These are phyloP conservation scores for Tolypocladium cylindrosporum DNA, from an alignment of 2,329 filamentous ascomycete genomes.

Conservation along the genomic window DNA sequence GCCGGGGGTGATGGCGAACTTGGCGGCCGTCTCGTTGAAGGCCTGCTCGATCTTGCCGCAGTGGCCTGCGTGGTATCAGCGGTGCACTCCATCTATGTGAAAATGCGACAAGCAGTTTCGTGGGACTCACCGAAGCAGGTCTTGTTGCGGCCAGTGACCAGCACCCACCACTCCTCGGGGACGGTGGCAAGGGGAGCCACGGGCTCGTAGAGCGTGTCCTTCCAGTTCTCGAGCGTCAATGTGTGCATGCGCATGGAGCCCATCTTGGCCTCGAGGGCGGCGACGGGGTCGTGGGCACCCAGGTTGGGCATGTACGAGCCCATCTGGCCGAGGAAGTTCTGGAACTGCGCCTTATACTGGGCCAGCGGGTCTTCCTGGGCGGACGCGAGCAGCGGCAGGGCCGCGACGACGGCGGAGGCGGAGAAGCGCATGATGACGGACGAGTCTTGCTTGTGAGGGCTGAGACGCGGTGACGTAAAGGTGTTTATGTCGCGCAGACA, in stretches of 20 bases:
- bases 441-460: neutral
- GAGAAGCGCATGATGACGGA: slow-evolving; percentile 47
- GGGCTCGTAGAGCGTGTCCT: slow-evolving; percentile 52
- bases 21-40: slow-evolving; percentile 54
- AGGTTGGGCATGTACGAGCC: slow-evolving; percentile 41
- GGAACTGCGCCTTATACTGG: slow-evolving; percentile 53
- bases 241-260: slow-evolving; percentile 32
- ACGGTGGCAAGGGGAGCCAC: slow-evolving; percentile 48
- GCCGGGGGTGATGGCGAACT: slow-evolving; percentile 51
- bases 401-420: slow-evolving; percentile 36
- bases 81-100: neutral
- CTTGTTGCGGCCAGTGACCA: slow-evolving; percentile 66
- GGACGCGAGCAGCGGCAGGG: slow-evolving; percentile 45
- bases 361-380: slow-evolving; percentile 41
- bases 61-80: slow-evolving; percentile 36
- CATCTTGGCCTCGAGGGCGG: slow-evolving; percentile 30
- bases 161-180: slow-evolving; percentile 68
- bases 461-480: no score
- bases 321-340: slow-evolving; percentile 53
- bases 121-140: slow-evolving; percentile 55
- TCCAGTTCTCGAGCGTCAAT: slow-evolving; percentile 62
- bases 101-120: neutral
- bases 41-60: slow-evolving; percentile 56
- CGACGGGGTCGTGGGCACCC: slow-evolving; percentile 28
- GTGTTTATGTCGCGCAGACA: no score